Evolutionary conservation across 2,329 filamentous ascomycete species (phyloP), one percentile per base, ranked within the genome.

Genomic region (Neonectria sp.): DNA sequence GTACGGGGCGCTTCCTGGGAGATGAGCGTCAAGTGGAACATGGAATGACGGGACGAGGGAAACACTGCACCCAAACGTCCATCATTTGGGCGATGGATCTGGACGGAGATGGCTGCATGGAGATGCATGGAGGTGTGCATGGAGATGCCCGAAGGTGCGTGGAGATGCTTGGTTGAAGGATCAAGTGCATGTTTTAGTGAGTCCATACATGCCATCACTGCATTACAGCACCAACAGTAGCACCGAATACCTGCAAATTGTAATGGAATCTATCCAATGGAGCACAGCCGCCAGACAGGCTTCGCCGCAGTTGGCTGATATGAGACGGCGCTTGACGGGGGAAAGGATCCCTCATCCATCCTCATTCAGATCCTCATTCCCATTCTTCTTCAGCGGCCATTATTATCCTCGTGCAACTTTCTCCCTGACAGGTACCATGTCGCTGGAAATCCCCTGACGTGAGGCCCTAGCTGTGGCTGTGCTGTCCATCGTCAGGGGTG

Each of bases 11-110:
- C 21, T 21, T 21, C n/a, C n/a, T n/a, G n/a, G 55, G 43, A 46
- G 29, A 53, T 12, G 25, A 55, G 46, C 45, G 43, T 31, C 43
- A 60, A 51, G 43, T 24, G 27, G 35, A 56, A 52, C 52, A 56
- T 65, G 52, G 57, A 51, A 56, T 49, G 45, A 52, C 12, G 53
- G 25, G 25, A 43, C 33, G 27, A 49, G 27, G 24, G 45, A 56
- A 15, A n/a, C 35, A 7, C 33, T 35, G 33, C 33, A 35, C 60
- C 43, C 43, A 46, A 56, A 43, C 33, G 49, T 60, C 45, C 57
- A 65, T 65, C 57, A 43, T 60, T 60, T 45, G 17, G 45, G 12
- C 37, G 33, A 56, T 55, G 56, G 57, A 56, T 57, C 25, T 40
- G 35, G 15, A 37, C 13, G 13, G 35, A 6, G 13, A 37, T 37